Evolutionary conservation across 2,329 filamentous ascomycete species (phyloP).

Genomic region (Aureobasidium vineae): DNA sequence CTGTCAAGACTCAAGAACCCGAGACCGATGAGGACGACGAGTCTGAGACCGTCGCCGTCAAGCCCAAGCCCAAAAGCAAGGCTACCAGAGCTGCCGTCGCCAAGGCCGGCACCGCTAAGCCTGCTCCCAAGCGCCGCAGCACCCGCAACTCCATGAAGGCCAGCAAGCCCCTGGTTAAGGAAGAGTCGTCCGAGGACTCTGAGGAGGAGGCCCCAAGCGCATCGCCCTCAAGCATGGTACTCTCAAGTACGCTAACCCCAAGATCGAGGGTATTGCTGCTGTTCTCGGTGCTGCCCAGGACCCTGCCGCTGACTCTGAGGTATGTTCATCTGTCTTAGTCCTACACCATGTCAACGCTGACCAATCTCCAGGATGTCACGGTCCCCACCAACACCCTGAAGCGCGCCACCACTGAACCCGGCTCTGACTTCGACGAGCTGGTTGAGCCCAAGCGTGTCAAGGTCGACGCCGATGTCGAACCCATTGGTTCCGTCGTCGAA

Average conservation of each 20-base stretch:
- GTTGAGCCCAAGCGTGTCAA: slow-evolving; percentile 8
- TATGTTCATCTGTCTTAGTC: background rate
- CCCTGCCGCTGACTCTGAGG: background rate
- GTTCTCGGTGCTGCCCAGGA: background rate
- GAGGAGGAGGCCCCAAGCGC: background rate
- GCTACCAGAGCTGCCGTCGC: background rate
- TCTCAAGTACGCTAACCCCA: background rate
- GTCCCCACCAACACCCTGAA: background rate
- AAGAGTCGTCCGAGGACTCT: background rate
- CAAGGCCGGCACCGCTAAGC: background rate
- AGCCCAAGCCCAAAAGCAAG: background rate
- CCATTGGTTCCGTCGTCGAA: background rate
- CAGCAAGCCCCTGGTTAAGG: background rate
- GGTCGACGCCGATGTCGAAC: background rate
- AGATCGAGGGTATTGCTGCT: background rate
- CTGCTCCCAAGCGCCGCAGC: background rate
- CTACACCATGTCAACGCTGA: background rate
- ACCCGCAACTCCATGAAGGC: background rate
- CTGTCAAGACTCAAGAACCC: slow-evolving; percentile 16
- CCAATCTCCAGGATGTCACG: background rate
- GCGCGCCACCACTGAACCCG: slow-evolving; percentile 1
- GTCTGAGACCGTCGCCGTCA: background rate
- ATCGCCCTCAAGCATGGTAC: background rate
- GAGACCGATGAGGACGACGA: background rate
- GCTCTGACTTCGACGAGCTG: background rate